Percentiles rank a stretch among this genome's conserved stretches.
Evolutionary conservation across 352 stramenopile genomes (phyloP).

Genomic region (Phytophthora ohioensis): DNA sequence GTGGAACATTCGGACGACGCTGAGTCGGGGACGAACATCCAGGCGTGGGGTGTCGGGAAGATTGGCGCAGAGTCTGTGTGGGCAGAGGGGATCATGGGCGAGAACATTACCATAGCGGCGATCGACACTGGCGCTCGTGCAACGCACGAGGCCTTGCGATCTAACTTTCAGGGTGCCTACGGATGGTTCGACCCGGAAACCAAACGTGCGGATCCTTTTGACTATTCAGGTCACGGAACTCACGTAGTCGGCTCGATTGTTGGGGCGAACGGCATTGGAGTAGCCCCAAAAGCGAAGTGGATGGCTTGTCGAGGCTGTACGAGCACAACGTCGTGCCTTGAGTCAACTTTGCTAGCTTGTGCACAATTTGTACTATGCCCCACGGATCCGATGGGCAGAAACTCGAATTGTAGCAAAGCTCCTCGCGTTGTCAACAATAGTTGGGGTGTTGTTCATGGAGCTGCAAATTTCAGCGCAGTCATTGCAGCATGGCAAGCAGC

Average conservation of each 20-base stretch:
- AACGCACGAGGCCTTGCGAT: slow-evolving; percentile 48
- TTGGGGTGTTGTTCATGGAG: slow-evolving; percentile 40
- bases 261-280: slow-evolving; percentile 33
- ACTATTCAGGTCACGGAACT: slow-evolving; percentile 42
- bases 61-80: slow-evolving; percentile 51
- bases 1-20: slow-evolving; percentile 19
- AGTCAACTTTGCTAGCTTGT: slow-evolving; percentile 54
- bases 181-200: slow-evolving; percentile 46
- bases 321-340: slow-evolving; percentile 28
- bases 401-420: slow-evolving; percentile 51
- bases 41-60: slow-evolving; percentile 41
- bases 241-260: slow-evolving; percentile 37
- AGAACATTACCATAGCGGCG: slow-evolving; percentile 43
- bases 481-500: slow-evolving; percentile 50
- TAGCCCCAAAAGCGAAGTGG: slow-evolving; percentile 39
- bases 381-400: slow-evolving; percentile 44
- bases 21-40: slow-evolving; percentile 18
- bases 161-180: slow-evolving; percentile 24
- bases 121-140: slow-evolving; percentile 53
- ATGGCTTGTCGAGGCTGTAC: slow-evolving; percentile 36
- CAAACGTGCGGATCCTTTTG: slow-evolving; percentile 29
- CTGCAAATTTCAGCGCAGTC: slow-evolving; percentile 39
- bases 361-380: slow-evolving; percentile 65
- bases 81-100: slow-evolving; percentile 34
- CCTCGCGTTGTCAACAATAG: slow-evolving; percentile 65